Evolutionary conservation across 768 basidiomycete species (phyloP).

Genomic region (Holtermannia corniformis): DNA sequence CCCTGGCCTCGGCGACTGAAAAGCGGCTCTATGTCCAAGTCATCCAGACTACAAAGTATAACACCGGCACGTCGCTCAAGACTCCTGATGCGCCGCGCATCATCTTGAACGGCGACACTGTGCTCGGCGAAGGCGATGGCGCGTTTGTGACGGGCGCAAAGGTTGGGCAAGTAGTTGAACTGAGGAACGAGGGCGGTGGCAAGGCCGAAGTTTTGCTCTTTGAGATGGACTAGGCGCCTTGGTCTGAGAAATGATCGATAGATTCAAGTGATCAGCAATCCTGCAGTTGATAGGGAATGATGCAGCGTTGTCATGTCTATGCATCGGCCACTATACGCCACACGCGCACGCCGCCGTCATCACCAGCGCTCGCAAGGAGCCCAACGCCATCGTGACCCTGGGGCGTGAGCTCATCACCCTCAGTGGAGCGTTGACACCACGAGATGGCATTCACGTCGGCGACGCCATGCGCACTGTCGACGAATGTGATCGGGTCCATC

Average conservation of each 20-base stretch:
- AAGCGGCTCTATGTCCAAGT: constrained; percentile 76
- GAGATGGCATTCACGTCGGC: constrained; percentile 73
- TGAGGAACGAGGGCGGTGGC: constrained; percentile 55
- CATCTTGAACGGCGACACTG: constrained; percentile 48
- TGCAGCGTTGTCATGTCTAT: background rate
- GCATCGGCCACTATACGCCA: constrained; percentile 50
- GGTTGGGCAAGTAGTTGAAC: constrained; percentile 43
- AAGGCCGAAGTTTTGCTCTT: constrained; percentile 71
- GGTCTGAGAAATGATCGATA: background rate
- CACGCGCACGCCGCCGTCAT: constrained; percentile 72
- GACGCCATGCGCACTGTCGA: constrained; percentile 65
- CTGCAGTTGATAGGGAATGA: too few species aligned
- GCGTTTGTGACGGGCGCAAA: constrained; percentile 56
- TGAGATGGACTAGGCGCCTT: constrained; percentile 50
- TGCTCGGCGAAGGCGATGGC: constrained; percentile 77
- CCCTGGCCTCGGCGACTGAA: constrained; percentile 9
- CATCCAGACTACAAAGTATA: constrained; percentile 75
- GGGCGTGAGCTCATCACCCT: background rate
- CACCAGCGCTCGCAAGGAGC: constrained; percentile 70
- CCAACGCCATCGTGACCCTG: constrained; percentile 51
- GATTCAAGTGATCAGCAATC: too few species aligned
- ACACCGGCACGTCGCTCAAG: constrained; percentile 46
- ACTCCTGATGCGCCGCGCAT: constrained; percentile 50
- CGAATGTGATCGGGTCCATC: constrained; percentile 46
- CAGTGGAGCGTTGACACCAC: constrained; percentile 71